Conservation (phyloP, 768 basidiomycete genomes). For the Gymnopilus dilepis region DNA sequence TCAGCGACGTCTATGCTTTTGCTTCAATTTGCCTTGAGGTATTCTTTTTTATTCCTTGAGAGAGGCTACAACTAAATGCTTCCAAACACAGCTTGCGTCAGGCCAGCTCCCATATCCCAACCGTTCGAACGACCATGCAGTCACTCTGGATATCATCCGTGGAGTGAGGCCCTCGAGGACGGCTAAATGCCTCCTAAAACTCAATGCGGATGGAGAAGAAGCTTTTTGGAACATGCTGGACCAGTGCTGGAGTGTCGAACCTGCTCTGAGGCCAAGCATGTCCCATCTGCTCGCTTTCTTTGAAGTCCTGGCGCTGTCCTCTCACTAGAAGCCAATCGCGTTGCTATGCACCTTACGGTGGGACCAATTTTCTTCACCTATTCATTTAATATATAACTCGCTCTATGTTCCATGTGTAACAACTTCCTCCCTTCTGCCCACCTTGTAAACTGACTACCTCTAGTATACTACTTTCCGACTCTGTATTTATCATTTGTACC, state of each 20-base stretch:
- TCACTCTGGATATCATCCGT: slow-evolving; percentile 58
- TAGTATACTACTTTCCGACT: not conserved
- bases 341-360: not conserved
- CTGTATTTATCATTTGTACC: not conserved
- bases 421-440: not conserved
- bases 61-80: not conserved
- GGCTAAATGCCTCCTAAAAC: slow-evolving; percentile 31
- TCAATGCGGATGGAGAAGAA: slow-evolving; percentile 32
- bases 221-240: slow-evolving; percentile 51
- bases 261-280: slow-evolving; percentile 49
- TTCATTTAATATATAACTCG: no score
- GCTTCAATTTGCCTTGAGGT: slow-evolving; percentile 66
- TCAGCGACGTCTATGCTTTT: slow-evolving; percentile 66
- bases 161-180: slow-evolving; percentile 53
- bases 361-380: no score
- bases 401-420: not conserved
- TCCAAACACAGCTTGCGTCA: slow-evolving; percentile 47
- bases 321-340: no score
- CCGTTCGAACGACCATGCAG: slow-evolving; percentile 59
- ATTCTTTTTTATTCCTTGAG: not conserved
- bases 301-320: slow-evolving; percentile 30
- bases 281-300: slow-evolving; percentile 37
- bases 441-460: not conserved
- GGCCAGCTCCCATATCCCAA: slow-evolving; percentile 57
- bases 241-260: slow-evolving; percentile 49